Evolutionary conservation across 2,329 filamentous ascomycete species (phyloP).

Genomic region (Aspergillus versicolor): DNA sequence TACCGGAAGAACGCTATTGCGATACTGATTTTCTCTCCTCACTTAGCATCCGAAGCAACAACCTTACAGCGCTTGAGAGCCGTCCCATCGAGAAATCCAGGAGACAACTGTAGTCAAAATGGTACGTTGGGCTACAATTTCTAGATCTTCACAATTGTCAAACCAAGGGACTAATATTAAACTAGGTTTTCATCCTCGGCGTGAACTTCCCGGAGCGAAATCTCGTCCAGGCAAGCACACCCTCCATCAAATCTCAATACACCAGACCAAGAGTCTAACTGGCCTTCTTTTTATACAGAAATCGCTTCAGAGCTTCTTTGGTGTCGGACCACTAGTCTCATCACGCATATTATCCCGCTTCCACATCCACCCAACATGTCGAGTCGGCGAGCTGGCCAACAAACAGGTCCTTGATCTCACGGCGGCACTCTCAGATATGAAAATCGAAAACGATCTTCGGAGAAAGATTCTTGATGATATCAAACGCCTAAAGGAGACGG

Average conservation of each 20-base stretch:
- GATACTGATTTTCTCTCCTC: conserved; percentile 32
- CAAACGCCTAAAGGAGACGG: conserved; percentile 81
- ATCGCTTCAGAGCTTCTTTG: conserved; percentile 80
- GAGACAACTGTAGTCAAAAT: conserved; percentile 25
- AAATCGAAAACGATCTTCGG: conserved; percentile 84
- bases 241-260: not conserved
- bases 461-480: conserved; percentile 83
- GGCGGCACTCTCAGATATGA: conserved; percentile 85
- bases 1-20: conserved; percentile 36
- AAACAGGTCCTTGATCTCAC: conserved; percentile 80
- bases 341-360: conserved; percentile 80
- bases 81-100: not conserved
- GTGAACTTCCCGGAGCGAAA: conserved; percentile 80
- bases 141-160: not conserved
- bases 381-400: conserved; percentile 70
- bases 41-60: conserved; percentile 11
- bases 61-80: not conserved
- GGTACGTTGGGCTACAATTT: conserved; percentile 20
- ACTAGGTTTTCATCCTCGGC: conserved; percentile 75
- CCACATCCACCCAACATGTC: conserved; percentile 80
- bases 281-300: conserved; percentile 24
- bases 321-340: conserved; percentile 70
- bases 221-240: conserved; percentile 70
- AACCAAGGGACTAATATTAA: conserved; percentile 12
- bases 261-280: not conserved